These are phyloP conservation scores for Boeremia exigua DNA, from an alignment of 2,329 filamentous ascomycete species.

Conservation along the genomic window DNA sequence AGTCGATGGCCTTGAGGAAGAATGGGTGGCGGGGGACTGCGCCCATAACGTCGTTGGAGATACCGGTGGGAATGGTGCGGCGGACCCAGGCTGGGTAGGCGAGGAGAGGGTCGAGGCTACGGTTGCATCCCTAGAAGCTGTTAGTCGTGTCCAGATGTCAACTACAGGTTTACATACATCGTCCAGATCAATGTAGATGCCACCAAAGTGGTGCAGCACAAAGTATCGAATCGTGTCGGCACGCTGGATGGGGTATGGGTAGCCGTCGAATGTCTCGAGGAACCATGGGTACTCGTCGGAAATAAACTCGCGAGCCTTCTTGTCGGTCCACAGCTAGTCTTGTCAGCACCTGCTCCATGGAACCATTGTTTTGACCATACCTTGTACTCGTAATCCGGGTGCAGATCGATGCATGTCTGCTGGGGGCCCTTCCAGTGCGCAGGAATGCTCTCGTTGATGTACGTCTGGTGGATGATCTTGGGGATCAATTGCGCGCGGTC, in stretches of 20 bases:
- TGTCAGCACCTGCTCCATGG: slow-evolving; percentile 10
- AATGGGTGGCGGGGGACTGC: slow-evolving; percentile 75
- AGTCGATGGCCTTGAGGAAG: slow-evolving; percentile 72
- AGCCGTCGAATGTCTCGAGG: slow-evolving; percentile 74
- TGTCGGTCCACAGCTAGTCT: slow-evolving; percentile 75
- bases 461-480: slow-evolving; percentile 80
- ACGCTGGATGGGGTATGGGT: slow-evolving; percentile 76
- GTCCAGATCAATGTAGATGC: slow-evolving; percentile 82
- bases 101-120: slow-evolving; percentile 70
- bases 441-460: slow-evolving; percentile 73
- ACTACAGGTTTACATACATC: slow-evolving; percentile 55
- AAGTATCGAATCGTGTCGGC: slow-evolving; percentile 83
- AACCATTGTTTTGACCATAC: slow-evolving; percentile 47
- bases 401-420: slow-evolving; percentile 69
- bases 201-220: slow-evolving; percentile 76
- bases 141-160: slow-evolving; percentile 2
- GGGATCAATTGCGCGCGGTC: slow-evolving; percentile 68
- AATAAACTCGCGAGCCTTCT: slow-evolving; percentile 73
- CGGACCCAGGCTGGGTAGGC: slow-evolving; percentile 73
- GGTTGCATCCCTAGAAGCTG: slow-evolving; percentile 65
- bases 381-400: slow-evolving; percentile 76
- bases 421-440: slow-evolving; percentile 70
- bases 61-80: slow-evolving; percentile 75
- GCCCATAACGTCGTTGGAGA: slow-evolving; percentile 83
- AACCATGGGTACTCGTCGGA: slow-evolving; percentile 76